A percentile compares a stretch with the other conserved stretches of the same genome.
Conservation (phyloP, 2,329 filamentous ascomycete species). For the Xylaria sp. region DNA sequence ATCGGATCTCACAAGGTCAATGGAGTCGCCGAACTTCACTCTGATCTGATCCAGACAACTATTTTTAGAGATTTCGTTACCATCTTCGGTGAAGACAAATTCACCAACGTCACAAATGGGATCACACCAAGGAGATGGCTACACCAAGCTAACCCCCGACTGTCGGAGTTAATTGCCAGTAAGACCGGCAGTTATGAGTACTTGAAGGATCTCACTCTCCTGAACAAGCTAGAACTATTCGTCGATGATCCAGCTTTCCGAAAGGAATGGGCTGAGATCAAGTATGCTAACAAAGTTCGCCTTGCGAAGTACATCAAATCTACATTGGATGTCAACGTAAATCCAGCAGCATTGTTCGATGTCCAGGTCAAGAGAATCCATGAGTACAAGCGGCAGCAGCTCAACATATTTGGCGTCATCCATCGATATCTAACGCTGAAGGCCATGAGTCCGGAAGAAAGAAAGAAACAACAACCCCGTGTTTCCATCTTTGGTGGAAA, state of each 20-base stretch:
- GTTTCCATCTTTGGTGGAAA: constrained; percentile 98
- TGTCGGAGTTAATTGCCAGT: constrained; percentile 91
- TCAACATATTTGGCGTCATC: constrained; percentile 99
- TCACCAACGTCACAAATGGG: constrained; percentile 98
- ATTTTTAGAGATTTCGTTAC: constrained; percentile 99
- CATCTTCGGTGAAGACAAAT: constrained; percentile 96
- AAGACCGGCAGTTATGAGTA: constrained; percentile 87
- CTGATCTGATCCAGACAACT: constrained; percentile 97
- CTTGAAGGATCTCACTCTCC: constrained; percentile 87
- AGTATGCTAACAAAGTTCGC: constrained; percentile 93
- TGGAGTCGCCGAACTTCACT: constrained; percentile 96
- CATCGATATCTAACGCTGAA: constrained; percentile 93
- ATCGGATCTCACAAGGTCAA: constrained; percentile 99
- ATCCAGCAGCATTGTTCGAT: constrained; percentile 90
- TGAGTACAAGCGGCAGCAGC: constrained; percentile 98
- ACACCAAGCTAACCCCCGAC: constrained; percentile 93
- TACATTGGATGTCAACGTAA: constrained; percentile 82
- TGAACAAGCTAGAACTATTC: constrained; percentile 87
- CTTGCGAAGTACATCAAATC: constrained; percentile 92
- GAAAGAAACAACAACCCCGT: constrained; percentile 85
- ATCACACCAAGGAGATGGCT: constrained; percentile 97
- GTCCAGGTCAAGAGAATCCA: constrained; percentile 99
- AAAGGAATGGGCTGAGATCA: constrained; percentile 96
- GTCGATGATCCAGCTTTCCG: constrained; percentile 90
- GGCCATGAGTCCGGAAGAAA: constrained; percentile 81